Percentiles rank a stretch among this genome's conserved stretches.
Conservation (phyloP, 441 rosid genomes). For the Jatropha multifida region DNA sequence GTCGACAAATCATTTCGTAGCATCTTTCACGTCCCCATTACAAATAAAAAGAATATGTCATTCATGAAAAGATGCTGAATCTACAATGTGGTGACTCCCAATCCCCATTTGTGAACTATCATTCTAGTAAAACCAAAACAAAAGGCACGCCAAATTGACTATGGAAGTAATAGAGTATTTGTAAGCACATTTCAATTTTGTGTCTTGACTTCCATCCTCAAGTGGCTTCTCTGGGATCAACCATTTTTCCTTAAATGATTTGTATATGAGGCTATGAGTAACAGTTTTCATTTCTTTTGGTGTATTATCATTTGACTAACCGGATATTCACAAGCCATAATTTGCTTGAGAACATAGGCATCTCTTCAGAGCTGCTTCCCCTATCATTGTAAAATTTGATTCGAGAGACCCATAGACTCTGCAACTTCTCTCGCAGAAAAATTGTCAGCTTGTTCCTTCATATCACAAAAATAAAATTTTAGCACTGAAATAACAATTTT, state of each 20-base stretch:
- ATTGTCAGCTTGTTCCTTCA: constrained; percentile 82
- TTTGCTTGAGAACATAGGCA: neutral
- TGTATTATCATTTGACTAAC: neutral
- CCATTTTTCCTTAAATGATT: neutral
- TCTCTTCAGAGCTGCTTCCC: neutral
- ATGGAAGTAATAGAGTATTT: neutral
- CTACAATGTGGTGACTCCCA: neutral
- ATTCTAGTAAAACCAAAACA: neutral
- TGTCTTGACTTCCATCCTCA: constrained; percentile 9
- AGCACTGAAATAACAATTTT: neutral
- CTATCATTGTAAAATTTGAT: constrained; percentile 42
- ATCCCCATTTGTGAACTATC: neutral
- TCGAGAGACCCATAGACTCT: constrained; percentile 69
- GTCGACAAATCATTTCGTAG: no score
- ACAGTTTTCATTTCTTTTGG: neutral
- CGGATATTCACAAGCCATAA: neutral
- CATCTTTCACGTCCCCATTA: no score
- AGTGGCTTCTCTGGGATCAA: constrained; percentile 1
- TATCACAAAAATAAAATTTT: constrained; percentile 10
- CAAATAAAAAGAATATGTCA: no score
- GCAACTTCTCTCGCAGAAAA: constrained; percentile 73
- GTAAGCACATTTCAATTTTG: constrained; percentile 9
- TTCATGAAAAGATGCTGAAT: no score
- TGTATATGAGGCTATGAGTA: neutral
- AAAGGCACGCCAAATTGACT: neutral